Evolutionary conservation across 2,329 filamentous ascomycete genomes (phyloP), one percentile per base, ranked within the genome.

Genomic region (Scytalidium sp.): DNA sequence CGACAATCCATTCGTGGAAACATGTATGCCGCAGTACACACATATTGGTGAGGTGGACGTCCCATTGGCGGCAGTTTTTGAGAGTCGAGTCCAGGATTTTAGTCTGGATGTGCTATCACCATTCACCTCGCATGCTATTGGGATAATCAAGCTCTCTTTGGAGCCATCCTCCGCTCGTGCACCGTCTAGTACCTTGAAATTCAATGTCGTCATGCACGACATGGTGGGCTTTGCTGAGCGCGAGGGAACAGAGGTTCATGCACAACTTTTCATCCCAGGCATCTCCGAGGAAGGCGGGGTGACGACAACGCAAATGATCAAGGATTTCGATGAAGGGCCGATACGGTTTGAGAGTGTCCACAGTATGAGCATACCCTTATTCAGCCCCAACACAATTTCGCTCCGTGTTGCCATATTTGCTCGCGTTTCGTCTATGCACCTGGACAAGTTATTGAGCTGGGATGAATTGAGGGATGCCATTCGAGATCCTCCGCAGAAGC

Each of bases 121-220:
- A 2, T 95, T 96, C 62, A 99, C 94, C 0, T 88, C 87, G 21
- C 91, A 91, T 60, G 89, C 90, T 8, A 83, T 97, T 52, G 94
- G 93, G 41, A 93, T 97, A 49, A 83, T 99, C 57, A 89, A 91
- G 62, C 74, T 99, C 32, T 93, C 93, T 0, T 74, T 99, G 6
- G 94, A 99, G 64, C 94, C 94, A 13, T 97, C 93, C 0, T 93
- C 90, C 43, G 92, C 93, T 2, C 86, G 95, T 61, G 93, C 92
- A 3, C 94, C 94, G 13, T 88, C 90, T 11, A 94, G 89, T 51
- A 97, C 90, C 2, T 74, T 97, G 50, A 99, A 97, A 66, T 99
- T 99, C 73, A 99, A 97, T 62, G 92, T 97, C 4, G 92, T 97
- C 25, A 96, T 99, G 90, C 92, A 96, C 63, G 91, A 97, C 64